Percentiles rank a stretch among this genome's conserved stretches.
Evolutionary conservation across 2,329 filamentous ascomycete species (phyloP).

Genomic region (Cadophora gregata): DNA sequence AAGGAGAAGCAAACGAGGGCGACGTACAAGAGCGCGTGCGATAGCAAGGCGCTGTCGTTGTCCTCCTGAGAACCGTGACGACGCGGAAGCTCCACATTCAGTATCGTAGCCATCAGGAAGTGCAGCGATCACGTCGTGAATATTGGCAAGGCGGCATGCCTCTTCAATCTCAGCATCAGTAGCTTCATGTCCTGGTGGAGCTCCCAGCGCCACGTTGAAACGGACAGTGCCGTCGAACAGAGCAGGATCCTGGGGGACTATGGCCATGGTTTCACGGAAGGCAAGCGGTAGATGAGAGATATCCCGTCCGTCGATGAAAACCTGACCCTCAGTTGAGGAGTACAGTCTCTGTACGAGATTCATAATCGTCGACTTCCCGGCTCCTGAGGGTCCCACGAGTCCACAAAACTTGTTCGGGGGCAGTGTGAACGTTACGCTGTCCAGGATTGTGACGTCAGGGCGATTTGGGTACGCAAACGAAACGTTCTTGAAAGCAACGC

Average conservation of each 20-base stretch:
- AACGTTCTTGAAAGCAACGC: conserved; percentile 62
- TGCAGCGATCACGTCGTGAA: conserved; percentile 82
- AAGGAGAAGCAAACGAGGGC: conserved; percentile 86
- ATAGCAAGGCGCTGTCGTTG: conserved; percentile 96
- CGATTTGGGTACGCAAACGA: conserved; percentile 70
- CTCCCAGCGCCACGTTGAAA: conserved; percentile 63
- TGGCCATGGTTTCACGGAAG: conserved; percentile 59
- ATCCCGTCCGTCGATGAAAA: conserved; percentile 45
- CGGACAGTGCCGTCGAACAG: conserved; percentile 61
- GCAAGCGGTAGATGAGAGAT: conserved; percentile 51
- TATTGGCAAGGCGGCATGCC: conserved; percentile 86
- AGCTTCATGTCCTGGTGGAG: conserved; percentile 56
- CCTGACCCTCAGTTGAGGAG: conserved; percentile 42
- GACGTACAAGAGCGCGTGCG: conserved; percentile 83
- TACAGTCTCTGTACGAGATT: conserved; percentile 59
- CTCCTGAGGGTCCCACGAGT: conserved; percentile 69
- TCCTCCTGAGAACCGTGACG: conserved; percentile 83
- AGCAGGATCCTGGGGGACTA: conserved; percentile 63
- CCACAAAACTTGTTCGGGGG: conserved; percentile 65
- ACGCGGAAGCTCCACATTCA: conserved; percentile 86
- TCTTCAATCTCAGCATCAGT: conserved; percentile 57
- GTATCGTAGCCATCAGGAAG: conserved; percentile 90
- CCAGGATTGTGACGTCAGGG: conserved; percentile 62
- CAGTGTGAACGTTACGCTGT: conserved; percentile 61
- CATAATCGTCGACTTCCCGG: conserved; percentile 71